Base-by-base conservation (phyloP, 2,329 filamentous ascomycete species). In the Botryotinia convoluta region DNA sequence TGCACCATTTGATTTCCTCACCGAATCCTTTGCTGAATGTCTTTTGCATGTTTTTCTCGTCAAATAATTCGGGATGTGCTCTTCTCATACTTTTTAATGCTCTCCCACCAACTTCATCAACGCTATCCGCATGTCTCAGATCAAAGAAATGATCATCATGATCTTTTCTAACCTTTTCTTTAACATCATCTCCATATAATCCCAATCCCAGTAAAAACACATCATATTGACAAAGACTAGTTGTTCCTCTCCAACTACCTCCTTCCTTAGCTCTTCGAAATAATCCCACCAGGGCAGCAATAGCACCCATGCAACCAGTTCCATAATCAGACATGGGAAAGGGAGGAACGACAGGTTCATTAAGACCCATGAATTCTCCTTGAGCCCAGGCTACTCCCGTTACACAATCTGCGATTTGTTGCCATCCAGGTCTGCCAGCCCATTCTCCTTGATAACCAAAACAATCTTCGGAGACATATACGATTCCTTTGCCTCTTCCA, bases 391-490 rank as follows among this genome's bases (percentile, higher is more conserved):
- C 78, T 4, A 79, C 74, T 54, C 78, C 78, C 37, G 77, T 78
- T 32, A 77, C 77, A 59, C 79, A 79, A 75, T 93, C 91, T 26
- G 90, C 90, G 76, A 92, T 92, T 77, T 92, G 90, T 78, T 92
- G 91, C 91, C 91, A 93, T 10, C 91, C 91, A 8, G 90, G 87
- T 5, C 91, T 85, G 12, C 83, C 81, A 1, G 87, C 86, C 91
- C 90, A 93, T 74, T 90, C 88, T 9, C 86, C 88, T 44, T 86
- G 83, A 48, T 87, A 89, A 0, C 91, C 91, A 77, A 93, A 93
- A 79, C 91, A 93, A 79, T 93, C 90, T 80, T 93, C 91, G 48
- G 88, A 87, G 12, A 92, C 89, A 77, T 92, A 92, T 10, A 93
- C 85, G 48, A 91, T 87, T 1, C 91, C 91, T 78, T 86, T 89